Base-by-base conservation (phyloP, 805 yeast species). In the Wickerhamiella nectarea region DNA sequence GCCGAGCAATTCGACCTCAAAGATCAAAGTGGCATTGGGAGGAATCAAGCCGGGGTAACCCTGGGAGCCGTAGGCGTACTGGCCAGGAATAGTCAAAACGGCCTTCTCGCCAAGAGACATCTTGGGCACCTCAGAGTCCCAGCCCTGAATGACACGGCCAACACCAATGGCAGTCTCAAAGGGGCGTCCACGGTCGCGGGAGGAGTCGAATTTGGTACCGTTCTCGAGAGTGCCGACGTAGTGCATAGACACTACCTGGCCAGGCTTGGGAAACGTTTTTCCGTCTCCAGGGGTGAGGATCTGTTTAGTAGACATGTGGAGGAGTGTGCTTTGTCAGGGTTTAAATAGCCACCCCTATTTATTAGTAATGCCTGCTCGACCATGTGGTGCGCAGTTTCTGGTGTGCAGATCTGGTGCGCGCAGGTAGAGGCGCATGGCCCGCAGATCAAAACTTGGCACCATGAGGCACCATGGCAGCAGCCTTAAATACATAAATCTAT, bases 31-130 rank as follows among this genome's bases (percentile, higher is more conserved):
- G 52, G 96, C 93, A 65, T 84, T 85, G 55, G 95, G 95, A 52
- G 97, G 97, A 61, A 89, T 89, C 60, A 85, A 70, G 55, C 95
- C 95, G 55, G 96, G 96, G 78, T 81, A 85, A 40, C 97, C 97
- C 67, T 94, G 78, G 52, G 74, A 73, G 50, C 96, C 96, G 67
- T 89, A 89, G 54, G 93, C 97, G 68, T 83, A 80, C 57, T 77
- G 75, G 52, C 95, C 94, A 57, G 95, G 93, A 57, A 89, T 85
- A 56, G 93, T 85, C 60, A 89, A 71, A 61, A 80, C 74, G 41
- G 96, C 95, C 71, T 80, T 82, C 68, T 91, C 85, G 57, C 97
- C 97, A 41, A 86, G 74, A 43, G 94, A 80, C 62, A 89, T 72
- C 66, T 86, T 77, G 45, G 96, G 95, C 62, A 86, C 84, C 50